Base-by-base conservation (phyloP, 2,329 filamentous ascomycete species). In the Eutypa lata region DNA sequence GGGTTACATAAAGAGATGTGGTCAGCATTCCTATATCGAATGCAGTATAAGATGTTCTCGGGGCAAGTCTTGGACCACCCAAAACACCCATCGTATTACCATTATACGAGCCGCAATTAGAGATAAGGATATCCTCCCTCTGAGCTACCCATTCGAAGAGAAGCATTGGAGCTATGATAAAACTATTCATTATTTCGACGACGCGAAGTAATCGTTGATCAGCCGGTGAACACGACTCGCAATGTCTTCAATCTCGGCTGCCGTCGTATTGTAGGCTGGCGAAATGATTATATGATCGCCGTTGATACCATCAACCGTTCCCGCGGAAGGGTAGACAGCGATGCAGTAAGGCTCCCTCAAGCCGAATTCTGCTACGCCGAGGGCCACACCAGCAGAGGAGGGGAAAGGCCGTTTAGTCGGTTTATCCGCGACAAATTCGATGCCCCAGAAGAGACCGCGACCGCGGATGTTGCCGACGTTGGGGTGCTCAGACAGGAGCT, bases 241-340 rank as follows among this genome's bases (percentile, higher is more conserved):
- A 47, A 88, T 79, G 33, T 69, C 66, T 50, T 81, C 74, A 49
- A 89, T 71, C 19, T 88, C 82, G 7, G 73, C 73, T 43, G 70
- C 69, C 1, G 77, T 83, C 21, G 86, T 75, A 44, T 81, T 90
- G 68, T 84, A 90, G 1, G 88, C 78, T 5, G 89, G 89, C 1
- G 87, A 81, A 11, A 92, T 62, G 24, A 91, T 75, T 35, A 90
- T 73, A 66, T 90, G 86, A 62, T 92, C 89, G 10, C 88, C 88
- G 1, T 65, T 65, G 14, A 82, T 80, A 54, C 84, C 64, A 47
- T 64, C 79, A 3, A 71, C 77, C 2, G 76, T 78, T 8, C 83
- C 83, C 2, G 69, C 70, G 7, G 78, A 78, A 13, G 77, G 77
- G 59, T 85, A 86, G 16, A 85, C 45, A 13, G 60, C 57, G 22